Evolutionary conservation across 2,329 filamentous ascomycete genomes (phyloP), one percentile per base, ranked within the genome.

Genomic region (Rutstroemia sp.): DNA sequence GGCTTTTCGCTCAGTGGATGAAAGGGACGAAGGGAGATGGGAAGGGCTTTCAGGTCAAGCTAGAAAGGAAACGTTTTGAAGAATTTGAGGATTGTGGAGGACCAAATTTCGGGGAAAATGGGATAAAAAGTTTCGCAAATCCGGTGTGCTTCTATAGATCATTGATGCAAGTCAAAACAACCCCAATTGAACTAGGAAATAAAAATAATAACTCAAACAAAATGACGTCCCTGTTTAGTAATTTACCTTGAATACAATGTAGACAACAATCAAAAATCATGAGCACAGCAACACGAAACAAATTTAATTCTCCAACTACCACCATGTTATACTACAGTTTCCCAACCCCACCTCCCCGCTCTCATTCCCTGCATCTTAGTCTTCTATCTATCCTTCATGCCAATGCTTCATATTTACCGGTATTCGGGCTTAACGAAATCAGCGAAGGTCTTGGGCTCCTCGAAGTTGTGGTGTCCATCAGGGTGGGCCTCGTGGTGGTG

Each of bases 341-440:
- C 25, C 47, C 6, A 34, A 21, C 47, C 34, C 44, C 16, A 16
- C 44, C 44, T 23, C 25, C 23, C 19, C 10, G 18, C 44, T 23
- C 7, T 16, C 44, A 47, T 16, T 23, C 10, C 44, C 14, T n/a
- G 10, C 23, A 14, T 47, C 21, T 14, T 25, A 16, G 16, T 23
- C 14, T 16, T 19, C 16, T 37, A 39, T n/a, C 46, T 12, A 41
- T 39, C 41, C 34, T 44, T 18, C 30, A 23, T 23, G 10, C 16
- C 19, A 16, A 30, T n/a, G n/a, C 12, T 44, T 25, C 8, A 34
- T 16, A 34, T 53, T 61, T 92, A 95, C 80, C 85, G 85, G 82
- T 97, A 99, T 73, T 96, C 85, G 60, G 92, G 90, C 83, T 89
- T 91, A 77, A 99, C 85, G 76, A 82, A 97, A 80, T 99, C 89